phyloP scores from a whole-genome alignment of 371 early-diverging fungal genomes.

The Lichtheimia corymbifera region DNA sequence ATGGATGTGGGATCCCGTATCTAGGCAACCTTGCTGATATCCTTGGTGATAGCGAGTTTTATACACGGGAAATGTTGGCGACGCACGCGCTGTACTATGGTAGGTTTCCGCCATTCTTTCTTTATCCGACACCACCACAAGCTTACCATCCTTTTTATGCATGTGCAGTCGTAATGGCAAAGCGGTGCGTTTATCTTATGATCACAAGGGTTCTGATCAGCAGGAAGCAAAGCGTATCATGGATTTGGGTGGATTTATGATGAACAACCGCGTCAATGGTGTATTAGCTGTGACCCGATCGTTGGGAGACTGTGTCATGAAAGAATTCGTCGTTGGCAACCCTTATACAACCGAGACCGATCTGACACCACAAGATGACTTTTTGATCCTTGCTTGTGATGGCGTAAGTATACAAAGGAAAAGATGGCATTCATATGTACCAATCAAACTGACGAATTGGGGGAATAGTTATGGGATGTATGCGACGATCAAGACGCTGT shows the following conservation, averaged over 20 bases:
- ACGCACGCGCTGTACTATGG: constrained; percentile 92
- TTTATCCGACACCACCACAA: neutral
- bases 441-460: neutral
- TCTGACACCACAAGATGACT: constrained; percentile 68
- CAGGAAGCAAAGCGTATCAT: constrained; percentile 87
- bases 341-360: constrained; percentile 94
- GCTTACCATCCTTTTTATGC: neutral
- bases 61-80: constrained; percentile 96
- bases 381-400: constrained; percentile 96
- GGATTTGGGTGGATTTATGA: constrained; percentile 93
- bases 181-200: constrained; percentile 92
- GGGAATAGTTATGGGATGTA: constrained; percentile 94
- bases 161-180: constrained; percentile 71
- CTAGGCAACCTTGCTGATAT: neutral
- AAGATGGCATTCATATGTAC: no score
- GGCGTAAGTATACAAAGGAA: constrained; percentile 69
- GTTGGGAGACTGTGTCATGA: constrained; percentile 95
- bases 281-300: constrained; percentile 97
- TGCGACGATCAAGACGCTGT: constrained; percentile 94
- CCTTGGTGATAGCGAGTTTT: constrained; percentile 66
- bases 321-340: constrained; percentile 92
- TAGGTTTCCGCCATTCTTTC: constrained; percentile 25
- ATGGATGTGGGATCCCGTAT: no score
- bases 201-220: constrained; percentile 95
- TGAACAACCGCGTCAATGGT: constrained; percentile 98